Evolutionary conservation across 805 yeast genomes (phyloP), one percentile per base, ranked within the genome.

Genomic region (Maudiozyma turicensis): DNA sequence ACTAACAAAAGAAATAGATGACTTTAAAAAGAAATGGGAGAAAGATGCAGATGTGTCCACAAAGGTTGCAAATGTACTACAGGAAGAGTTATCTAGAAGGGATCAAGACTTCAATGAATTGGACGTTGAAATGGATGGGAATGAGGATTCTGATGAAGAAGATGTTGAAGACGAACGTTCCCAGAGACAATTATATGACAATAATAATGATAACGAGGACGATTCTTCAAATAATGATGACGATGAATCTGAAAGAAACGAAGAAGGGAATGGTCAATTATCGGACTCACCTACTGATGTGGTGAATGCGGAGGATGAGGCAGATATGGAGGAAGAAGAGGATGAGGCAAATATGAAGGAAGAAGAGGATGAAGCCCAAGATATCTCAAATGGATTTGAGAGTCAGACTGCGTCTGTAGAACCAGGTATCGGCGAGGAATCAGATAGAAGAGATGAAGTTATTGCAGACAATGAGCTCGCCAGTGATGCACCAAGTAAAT

Each of bases 21-120:
- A 40, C 4, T 63, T 60, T 40, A 63, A 61, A 43, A 50, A 50
- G 7, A 63, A 60, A 45, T 64, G 68, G 68, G 29, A 56, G 30
- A 56, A 61, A 32, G 64, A 63, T 54, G 66, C 65, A 3, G 58
- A 58, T 8, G 52, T 64, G 9, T 61, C 63, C 38, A 49, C 55
- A 2, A 60, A 57, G 39, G 56, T 64, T 20, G 54, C 63, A 0
- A 51, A 54, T 6, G 52, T 60, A 1, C 50, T 64, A 20, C 58
- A 56, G 35, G 64, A 56, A 13, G 67, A 61, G 48, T 49, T 63
- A 35, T 34, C 37, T 8, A 55, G 50, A 38, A 58, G 67, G 50
- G 52, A 58, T 42, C 38, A 53, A 15, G 46, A 52, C 37, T 43
- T 47, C 5, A 47, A 50, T 32, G 49, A 43, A 20, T 8, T n/a